Evolutionary conservation across 2,329 filamentous ascomycete genomes (phyloP).

Genomic region (Curvularia verruculosa): DNA sequence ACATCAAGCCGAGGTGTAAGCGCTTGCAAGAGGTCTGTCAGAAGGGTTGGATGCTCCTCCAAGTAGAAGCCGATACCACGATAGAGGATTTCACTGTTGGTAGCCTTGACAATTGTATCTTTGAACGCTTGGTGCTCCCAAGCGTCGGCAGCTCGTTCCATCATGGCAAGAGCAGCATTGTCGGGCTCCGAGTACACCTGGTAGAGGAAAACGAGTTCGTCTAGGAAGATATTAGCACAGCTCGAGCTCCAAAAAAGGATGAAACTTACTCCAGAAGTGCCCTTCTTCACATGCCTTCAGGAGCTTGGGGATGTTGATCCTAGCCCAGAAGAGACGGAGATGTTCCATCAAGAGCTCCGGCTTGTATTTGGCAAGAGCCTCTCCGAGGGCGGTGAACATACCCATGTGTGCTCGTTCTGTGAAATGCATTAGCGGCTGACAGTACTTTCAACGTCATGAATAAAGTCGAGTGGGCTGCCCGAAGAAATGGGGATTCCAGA

Average conservation of each 20-base stretch:
- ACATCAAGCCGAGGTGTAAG: conserved; percentile 95
- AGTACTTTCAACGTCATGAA: too few relatives aligned
- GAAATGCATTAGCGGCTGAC: not conserved
- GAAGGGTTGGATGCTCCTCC: conserved; percentile 90
- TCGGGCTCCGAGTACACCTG: conserved; percentile 99
- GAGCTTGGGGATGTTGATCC: not conserved
- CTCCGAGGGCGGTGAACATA: conserved; percentile 92
- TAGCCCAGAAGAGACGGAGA: conserved; percentile 78
- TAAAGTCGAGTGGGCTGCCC: too few relatives aligned
- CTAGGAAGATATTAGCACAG: conserved; percentile 96
- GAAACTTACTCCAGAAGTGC: conserved; percentile 63
- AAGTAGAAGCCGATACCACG: conserved; percentile 96
- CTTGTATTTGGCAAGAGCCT: conserved; percentile 86
- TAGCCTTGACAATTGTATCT: conserved; percentile 96
- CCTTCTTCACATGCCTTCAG: not conserved
- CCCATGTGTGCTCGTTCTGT: conserved; percentile 73
- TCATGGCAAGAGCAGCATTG: conserved; percentile 95
- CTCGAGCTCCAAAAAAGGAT: conserved; percentile 36
- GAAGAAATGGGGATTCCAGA: too few relatives aligned
- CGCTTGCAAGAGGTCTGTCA: conserved; percentile 93
- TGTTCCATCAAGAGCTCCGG: conserved; percentile 98
- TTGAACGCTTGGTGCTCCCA: conserved; percentile 99
- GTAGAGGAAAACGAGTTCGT: conserved; percentile 80
- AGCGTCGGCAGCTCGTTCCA: conserved; percentile 94
- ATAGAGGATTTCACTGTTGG: conserved; percentile 99